Evolutionary conservation across 2,329 filamentous ascomycete genomes (phyloP), one percentile per base, ranked within the genome.

Genomic region (Aaosphaeria arxii): DNA sequence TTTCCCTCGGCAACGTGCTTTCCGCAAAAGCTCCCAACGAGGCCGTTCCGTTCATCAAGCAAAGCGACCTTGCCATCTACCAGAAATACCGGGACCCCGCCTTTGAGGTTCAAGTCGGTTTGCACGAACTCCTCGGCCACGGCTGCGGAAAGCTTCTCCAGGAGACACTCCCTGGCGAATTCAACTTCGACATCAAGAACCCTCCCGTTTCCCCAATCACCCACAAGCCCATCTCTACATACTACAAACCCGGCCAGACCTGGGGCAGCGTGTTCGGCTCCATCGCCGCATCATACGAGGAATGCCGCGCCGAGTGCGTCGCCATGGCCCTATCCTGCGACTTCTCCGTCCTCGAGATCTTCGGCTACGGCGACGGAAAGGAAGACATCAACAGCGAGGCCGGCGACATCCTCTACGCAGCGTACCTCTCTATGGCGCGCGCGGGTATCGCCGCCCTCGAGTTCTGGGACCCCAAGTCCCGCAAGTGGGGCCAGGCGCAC

Each of bases 231-330:
- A 78, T 96, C 42, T 82, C 81, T 2, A 89, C 87, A 1, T 96
- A 88, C 85, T 97, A 97, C 76, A 95, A 94, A 72, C 90, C 90
- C 2, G 91, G 91, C 3, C 89, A 96, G 71, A 97, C 92, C 0
- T 97, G 91, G 91, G 88, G 89, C 47, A 90, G 86, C 5, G 89
- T 96, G 0, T 97, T 97, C 64, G 91, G 91, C 29, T 83, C 88
- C 51, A 83, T 95, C 54, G 90, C 91, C 35, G 89, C 87, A 4
- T 89, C 86, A 11, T 96, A 96, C 63, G 92, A 97, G 72, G 92
- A 97, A 71, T 97, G 92, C 69, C 85, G 92, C 47, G 92, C 92
- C 4, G 92, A 97, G 69, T 88, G 91, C 61, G 91, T 96, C 7
- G 92, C 91, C 44, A 96, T 96, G 91, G 86, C 85, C 39, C 77